Evolutionary conservation across 371 early-diverging fungal genomes (phyloP), one percentile per base, ranked within the genome.

Genomic region (Chytridium lagenaria): DNA sequence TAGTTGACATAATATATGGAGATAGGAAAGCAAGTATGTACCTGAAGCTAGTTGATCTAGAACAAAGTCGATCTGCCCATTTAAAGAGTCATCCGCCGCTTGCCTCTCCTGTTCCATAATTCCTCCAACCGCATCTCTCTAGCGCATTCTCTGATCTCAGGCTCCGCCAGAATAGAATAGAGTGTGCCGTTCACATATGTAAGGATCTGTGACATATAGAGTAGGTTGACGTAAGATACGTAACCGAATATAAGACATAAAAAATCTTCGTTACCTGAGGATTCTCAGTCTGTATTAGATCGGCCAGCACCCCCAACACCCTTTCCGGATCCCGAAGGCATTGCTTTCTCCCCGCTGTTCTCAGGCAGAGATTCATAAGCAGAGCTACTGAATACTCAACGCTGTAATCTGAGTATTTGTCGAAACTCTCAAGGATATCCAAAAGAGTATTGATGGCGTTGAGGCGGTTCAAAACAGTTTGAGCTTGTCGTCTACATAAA

Each of bases 181-280:
- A 84, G 71, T 0, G 81, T 73, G 38, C 87, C 87, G 67, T 85
- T 83, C 19, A 83, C 84, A 69, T 85, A 85, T 0, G 85, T 85
- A 40, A 80, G 74, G 68, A 86, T 79, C 77, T 85, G 70, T 10
- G 36, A 44, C 1, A 12, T 44, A 12, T 7, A 44, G 44, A 44
- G 7, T 44, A 44, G 7, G 44, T 44, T 44, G 7, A 19, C 7
- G 7, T 44, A 12, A 12, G 7, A n/a, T 2, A 31, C 73, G 1
- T n/a, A n/a, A n/a, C n/a, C n/a, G n/a, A n/a, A n/a, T n/a, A n/a
- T n/a, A n/a, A n/a, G n/a, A n/a, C n/a, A n/a, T n/a, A n/a, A n/a
- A n/a, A n/a, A n/a, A n/a, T n/a, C n/a, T n/a, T n/a, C n/a, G n/a
- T n/a, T 16, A 78, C 80, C 75, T 78, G 79, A 44, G 78, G 23